A percentile compares a stretch with the other conserved stretches of the same genome.
These are phyloP conservation scores for Daldinia grandis DNA, from an alignment of 495 filamentous ascomycete genomes.

Conservation along the genomic window DNA sequence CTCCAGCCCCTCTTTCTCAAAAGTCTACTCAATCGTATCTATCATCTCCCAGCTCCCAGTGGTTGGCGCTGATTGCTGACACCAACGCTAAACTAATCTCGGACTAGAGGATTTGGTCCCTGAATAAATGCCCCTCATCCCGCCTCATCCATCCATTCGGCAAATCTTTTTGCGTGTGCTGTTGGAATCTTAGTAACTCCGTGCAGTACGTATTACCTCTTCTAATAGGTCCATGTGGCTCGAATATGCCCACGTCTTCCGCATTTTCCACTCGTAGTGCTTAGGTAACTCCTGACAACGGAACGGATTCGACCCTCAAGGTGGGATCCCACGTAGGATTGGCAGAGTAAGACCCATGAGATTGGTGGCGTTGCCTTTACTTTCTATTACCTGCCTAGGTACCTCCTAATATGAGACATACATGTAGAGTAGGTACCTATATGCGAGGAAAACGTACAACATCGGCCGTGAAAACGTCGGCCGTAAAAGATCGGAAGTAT, in stretches of 20 bases:
- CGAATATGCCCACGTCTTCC: slow-evolving; percentile 8
- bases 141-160: slow-evolving; percentile 31
- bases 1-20: slow-evolving; percentile 26
- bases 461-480: neutral
- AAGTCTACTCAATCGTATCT: no score
- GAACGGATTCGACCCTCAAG: slow-evolving; percentile 16
- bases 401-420: neutral
- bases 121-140: slow-evolving; percentile 44
- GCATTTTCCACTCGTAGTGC: slow-evolving; percentile 6
- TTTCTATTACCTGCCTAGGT: neutral
- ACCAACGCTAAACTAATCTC: slow-evolving; percentile 11
- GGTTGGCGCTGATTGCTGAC: slow-evolving; percentile 24
- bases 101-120: slow-evolving; percentile 39
- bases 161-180: slow-evolving; percentile 35
- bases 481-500: neutral
- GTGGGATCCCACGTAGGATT: slow-evolving; percentile 2
- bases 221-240: slow-evolving; percentile 18
- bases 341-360: neutral
- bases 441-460: neutral
- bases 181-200: slow-evolving; percentile 33
- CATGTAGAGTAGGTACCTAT: neutral
- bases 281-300: slow-evolving; percentile 33
- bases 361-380: neutral
- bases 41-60: no score
- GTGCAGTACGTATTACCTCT: slow-evolving; percentile 4